Percentiles rank a stretch among this genome's conserved stretches.
phyloP scores from a whole-genome alignment of 306 rosid species.

The Fagus sylvatica region DNA sequence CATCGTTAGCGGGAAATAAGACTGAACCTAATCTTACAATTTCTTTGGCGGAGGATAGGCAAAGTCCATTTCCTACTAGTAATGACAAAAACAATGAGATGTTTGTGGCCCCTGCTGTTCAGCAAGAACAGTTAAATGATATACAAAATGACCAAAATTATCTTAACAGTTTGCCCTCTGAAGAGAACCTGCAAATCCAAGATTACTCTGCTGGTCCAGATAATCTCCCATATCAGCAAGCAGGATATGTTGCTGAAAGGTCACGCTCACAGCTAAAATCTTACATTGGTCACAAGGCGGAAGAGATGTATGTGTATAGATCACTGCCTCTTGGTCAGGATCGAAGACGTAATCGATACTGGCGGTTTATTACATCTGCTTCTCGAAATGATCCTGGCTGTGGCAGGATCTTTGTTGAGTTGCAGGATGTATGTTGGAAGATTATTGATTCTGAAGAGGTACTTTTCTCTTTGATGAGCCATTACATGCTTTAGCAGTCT shows the following conservation, averaged over 20 bases:
- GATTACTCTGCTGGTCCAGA: conserved; percentile 45
- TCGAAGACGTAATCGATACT: conserved; percentile 71
- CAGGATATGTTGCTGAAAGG: conserved; percentile 52
- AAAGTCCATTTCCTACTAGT: conserved; percentile 32
- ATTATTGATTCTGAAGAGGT: conserved; percentile 80
- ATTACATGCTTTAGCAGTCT: conserved; percentile 19
- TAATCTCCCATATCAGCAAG: conserved; percentile 43
- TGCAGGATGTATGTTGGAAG: conserved; percentile 65
- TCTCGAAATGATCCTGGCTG: conserved; percentile 78
- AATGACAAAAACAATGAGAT: conserved; percentile 35
- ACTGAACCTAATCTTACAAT: conserved; percentile 34
- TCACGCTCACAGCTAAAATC: conserved; percentile 59
- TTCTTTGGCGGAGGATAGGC: conserved; percentile 38
- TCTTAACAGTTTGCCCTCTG: conserved; percentile 38
- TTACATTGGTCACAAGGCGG: conserved; percentile 63
- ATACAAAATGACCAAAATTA: conserved; percentile 31
- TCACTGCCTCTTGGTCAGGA: conserved; percentile 81
- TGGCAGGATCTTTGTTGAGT: conserved; percentile 80
- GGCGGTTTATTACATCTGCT: conserved; percentile 67
- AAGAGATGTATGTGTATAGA: conserved; percentile 61
- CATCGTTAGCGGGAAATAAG: conserved; percentile 36
- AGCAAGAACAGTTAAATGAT: conserved; percentile 35
- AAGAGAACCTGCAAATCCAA: conserved; percentile 44
- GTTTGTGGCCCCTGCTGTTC: conserved; percentile 24
- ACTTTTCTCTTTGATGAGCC: conserved; percentile 21